These are phyloP conservation scores for Suillus bovinus DNA, from an alignment of 768 basidiomycete genomes.

Conservation along the genomic window DNA sequence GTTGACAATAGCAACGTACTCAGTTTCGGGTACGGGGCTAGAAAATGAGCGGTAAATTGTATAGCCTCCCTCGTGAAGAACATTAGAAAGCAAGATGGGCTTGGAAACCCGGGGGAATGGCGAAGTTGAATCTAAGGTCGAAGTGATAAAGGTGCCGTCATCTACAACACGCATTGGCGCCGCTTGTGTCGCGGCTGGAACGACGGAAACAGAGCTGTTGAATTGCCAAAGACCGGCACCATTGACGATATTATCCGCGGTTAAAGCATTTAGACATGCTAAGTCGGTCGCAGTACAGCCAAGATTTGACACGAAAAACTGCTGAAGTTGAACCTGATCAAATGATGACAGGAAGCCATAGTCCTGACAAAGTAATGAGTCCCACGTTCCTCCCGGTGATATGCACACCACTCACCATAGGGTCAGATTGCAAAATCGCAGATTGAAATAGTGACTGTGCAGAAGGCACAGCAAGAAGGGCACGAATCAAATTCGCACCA, in stretches of 20 bases:
- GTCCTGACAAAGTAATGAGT: constrained; percentile 43
- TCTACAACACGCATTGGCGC: constrained; percentile 65
- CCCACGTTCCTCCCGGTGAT: neutral
- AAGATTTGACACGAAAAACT: constrained; percentile 48
- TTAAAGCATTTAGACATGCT: constrained; percentile 51
- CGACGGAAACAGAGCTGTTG: constrained; percentile 42
- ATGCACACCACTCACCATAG: constrained; percentile 56
- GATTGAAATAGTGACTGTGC: constrained; percentile 72
- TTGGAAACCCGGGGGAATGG: constrained; percentile 63
- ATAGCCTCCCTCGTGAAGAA: constrained; percentile 70
- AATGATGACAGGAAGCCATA: constrained; percentile 64
- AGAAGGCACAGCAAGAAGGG: constrained; percentile 71
- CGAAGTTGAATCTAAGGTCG: constrained; percentile 60
- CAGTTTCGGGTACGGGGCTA: constrained; percentile 37
- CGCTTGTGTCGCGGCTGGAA: constrained; percentile 46
- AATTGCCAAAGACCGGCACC: constrained; percentile 49
- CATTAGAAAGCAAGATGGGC: constrained; percentile 70
- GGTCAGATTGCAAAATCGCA: constrained; percentile 85
- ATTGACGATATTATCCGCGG: constrained; percentile 50
- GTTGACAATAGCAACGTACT: constrained; percentile 41
- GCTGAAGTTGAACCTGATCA: constrained; percentile 56
- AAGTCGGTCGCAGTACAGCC: constrained; percentile 46
- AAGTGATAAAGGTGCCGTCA: constrained; percentile 70
- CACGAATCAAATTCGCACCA: constrained; percentile 76
- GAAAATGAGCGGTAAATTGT: constrained; percentile 51